Conservation (phyloP, 441 rosid species). For the Arabidopsis lyrata region DNA sequence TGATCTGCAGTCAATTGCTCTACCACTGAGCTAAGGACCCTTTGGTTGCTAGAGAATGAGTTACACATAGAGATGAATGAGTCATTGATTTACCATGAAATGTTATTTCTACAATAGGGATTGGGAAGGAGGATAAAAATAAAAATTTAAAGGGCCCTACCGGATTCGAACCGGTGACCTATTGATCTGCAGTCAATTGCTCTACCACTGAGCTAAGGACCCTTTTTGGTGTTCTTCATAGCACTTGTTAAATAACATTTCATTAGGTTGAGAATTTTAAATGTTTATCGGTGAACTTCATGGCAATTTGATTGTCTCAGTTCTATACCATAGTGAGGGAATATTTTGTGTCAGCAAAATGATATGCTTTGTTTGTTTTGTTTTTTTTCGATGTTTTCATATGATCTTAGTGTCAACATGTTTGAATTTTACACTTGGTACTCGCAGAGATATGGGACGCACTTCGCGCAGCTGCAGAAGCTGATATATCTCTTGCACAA, state of each 20-base stretch:
- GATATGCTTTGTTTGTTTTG: slow-evolving; percentile 13
- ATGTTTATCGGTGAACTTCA: not conserved
- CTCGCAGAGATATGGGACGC: slow-evolving; percentile 91
- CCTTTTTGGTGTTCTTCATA: slow-evolving; percentile 38
- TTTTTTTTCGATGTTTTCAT: not conserved
- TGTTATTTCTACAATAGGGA: not conserved
- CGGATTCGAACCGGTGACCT: slow-evolving; percentile 93
- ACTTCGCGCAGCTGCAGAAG: slow-evolving; percentile 82
- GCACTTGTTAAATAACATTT: not conserved
- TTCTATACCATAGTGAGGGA: not conserved
- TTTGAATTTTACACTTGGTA: slow-evolving; percentile 8
- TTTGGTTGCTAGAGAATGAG: not conserved
- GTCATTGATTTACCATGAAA: not conserved
- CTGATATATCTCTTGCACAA: slow-evolving; percentile 74
- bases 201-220: slow-evolving; percentile 98
- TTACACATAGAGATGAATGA: not conserved
- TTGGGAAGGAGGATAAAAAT: not conserved
- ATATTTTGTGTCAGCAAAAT: not conserved
- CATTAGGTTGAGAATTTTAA: not conserved
- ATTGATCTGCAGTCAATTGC: slow-evolving; percentile 98
- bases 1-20: slow-evolving; percentile 98
- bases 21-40: slow-evolving; percentile 98
- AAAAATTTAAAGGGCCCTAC: slow-evolving; percentile 63
- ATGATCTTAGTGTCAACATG: slow-evolving; percentile 21
- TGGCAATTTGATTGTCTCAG: not conserved